Conservation (phyloP, 352 stramenopile species). For the Peronospora destructor region DNA sequence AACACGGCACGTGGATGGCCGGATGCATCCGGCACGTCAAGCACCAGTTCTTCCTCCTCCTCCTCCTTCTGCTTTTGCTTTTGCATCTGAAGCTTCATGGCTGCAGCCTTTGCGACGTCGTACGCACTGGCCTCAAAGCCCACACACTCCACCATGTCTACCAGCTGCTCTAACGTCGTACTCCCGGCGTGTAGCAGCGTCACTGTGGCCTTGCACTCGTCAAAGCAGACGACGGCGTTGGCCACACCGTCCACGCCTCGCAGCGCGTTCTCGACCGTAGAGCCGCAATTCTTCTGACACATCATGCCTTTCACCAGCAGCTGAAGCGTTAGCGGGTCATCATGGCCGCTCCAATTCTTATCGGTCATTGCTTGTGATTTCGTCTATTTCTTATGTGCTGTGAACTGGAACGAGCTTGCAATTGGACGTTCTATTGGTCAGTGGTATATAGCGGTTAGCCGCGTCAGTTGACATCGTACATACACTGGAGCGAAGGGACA, state of each 20-base stretch:
- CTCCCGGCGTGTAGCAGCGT: slow-evolving; percentile 40
- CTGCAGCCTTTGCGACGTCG: slow-evolving; percentile 45
- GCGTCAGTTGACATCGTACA: no score
- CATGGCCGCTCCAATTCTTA: no score
- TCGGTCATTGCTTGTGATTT: no score
- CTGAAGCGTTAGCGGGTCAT: slow-evolving; percentile 27
- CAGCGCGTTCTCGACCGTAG: slow-evolving; percentile 66
- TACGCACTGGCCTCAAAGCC: slow-evolving; percentile 56
- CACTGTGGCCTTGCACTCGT: slow-evolving; percentile 57
- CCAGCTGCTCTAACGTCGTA: slow-evolving; percentile 48
- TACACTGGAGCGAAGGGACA: no score
- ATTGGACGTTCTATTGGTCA: no score
- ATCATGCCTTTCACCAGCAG: slow-evolving; percentile 91
- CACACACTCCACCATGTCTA: slow-evolving; percentile 77
- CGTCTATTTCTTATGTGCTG: no score
- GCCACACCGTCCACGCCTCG: slow-evolving; percentile 57
- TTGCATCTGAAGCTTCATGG: slow-evolving; percentile 43
- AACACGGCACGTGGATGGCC: slow-evolving; percentile 69
- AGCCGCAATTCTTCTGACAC: slow-evolving; percentile 94
- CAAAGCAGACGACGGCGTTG: slow-evolving; percentile 64
- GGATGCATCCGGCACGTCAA: slow-evolving; percentile 17
- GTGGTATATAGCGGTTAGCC: no score
- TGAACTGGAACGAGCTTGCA: no score
- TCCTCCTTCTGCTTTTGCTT: slow-evolving; percentile 21
- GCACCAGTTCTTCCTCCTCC: slow-evolving; percentile 7